Percentiles rank a stretch among this genome's conserved stretches.
These are phyloP conservation scores for Lophiostoma macrostomum DNA, from an alignment of 495 filamentous ascomycete genomes.

Conservation along the genomic window DNA sequence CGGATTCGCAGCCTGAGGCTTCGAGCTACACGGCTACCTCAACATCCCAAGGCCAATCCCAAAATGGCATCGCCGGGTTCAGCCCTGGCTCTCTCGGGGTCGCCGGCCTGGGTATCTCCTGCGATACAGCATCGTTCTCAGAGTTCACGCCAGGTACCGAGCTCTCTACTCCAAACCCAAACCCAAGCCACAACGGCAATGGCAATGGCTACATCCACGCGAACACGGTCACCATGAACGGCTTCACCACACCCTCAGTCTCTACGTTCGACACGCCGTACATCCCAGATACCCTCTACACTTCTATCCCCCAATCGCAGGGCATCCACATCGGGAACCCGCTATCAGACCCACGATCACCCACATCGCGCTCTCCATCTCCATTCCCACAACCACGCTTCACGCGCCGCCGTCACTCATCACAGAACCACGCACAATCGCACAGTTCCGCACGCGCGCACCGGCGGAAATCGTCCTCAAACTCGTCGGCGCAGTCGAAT, in stretches of 20 bases:
- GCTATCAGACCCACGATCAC: neutral
- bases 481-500: neutral
- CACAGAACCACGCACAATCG: neutral
- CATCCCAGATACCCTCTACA: neutral
- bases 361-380: conserved; percentile 18
- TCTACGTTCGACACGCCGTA: conserved; percentile 9
- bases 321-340: conserved; percentile 4
- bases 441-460: neutral
- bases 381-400: conserved; percentile 12
- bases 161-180: too few relatives aligned
- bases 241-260: conserved; percentile 1
- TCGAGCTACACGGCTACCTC: conserved; percentile 1
- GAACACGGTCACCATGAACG: too few relatives aligned
- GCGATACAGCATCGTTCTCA: conserved; percentile 15
- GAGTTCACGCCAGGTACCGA: too few relatives aligned
- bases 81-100: neutral
- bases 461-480: conserved; percentile 19
- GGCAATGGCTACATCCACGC: neutral
- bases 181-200: neutral
- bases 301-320: neutral
- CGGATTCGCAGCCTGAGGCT: neutral
- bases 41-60: conserved; percentile 3
- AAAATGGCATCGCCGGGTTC: neutral
- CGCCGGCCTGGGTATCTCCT: conserved; percentile 26
- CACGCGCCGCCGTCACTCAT: conserved; percentile 5